Base-by-base conservation (phyloP, 2,329 filamentous ascomycete genomes). In the Phyllosticta capitalensis region DNA sequence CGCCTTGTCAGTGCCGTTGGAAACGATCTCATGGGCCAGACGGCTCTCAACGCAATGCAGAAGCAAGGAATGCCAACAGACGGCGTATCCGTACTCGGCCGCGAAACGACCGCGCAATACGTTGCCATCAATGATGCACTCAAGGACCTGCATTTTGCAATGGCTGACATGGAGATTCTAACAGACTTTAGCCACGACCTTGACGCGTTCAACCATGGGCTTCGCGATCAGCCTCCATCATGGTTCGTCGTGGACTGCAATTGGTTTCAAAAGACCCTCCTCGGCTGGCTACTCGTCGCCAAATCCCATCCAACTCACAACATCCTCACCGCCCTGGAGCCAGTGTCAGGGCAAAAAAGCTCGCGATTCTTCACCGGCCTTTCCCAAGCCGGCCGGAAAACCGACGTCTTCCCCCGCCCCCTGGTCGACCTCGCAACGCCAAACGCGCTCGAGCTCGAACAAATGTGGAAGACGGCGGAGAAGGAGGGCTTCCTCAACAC, bases 151-250 rank as follows among this genome's bases (percentile, higher is more conserved):
- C 81, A 92, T n/a, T 74, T 96, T 63, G 92, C 91, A 52, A 95
- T 96, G 90, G 92, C 92, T 4, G 94, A 97, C 69, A 96, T 97
- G 91, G 83, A 80, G 59, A 92, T 96, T 66, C 83, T 96, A 48
- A 79, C 84, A 65, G 72, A 73, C 6, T 72, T 76, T 48, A 51
- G 7, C 14, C 67, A 20, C 61, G 14, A 10, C 53, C 12, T 56
- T 33, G 9, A 55, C 20, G 19, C 76, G 54, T 76, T 80, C 52
- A 67, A 72, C 19, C 65, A 64, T 54, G 81, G 84, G n/a, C 80
- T 82, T 62, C 72, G 79, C 0, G 70, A 77, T 85, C 79, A 80
- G 79, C 83, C 1, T 76, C 83, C 26, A 74, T 90, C 7, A 71
- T 2, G 76, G 84, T 78, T 94, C 26, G 85, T 95, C 5, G 79